These are phyloP conservation scores for Schizophyllum amplum DNA, from an alignment of 1,284 basidiomycete species.

Conservation along the genomic window DNA sequence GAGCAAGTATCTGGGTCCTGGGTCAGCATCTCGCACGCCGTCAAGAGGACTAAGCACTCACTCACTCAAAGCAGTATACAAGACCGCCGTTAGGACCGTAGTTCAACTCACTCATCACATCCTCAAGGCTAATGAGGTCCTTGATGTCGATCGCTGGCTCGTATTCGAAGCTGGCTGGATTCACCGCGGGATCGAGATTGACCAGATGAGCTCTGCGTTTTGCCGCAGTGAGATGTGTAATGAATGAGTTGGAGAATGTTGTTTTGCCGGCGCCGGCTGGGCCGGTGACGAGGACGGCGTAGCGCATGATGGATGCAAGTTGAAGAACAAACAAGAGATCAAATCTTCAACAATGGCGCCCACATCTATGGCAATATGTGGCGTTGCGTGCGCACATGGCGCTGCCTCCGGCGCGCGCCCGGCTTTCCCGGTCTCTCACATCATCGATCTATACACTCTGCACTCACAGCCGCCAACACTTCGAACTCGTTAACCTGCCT, in stretches of 20 bases:
- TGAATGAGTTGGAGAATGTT: conserved; percentile 85
- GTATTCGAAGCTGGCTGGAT: conserved; percentile 81
- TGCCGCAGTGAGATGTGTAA: conserved; percentile 84
- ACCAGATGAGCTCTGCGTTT: conserved; percentile 88
- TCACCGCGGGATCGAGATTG: conserved; percentile 96
- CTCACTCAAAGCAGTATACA: conserved; percentile 99
- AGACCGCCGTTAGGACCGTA: conserved; percentile 97
- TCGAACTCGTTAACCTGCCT: not conserved
- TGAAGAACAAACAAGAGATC: not conserved
- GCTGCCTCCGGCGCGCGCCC: no score
- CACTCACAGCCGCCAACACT: no score
- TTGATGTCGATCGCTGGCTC: conserved; percentile 92
- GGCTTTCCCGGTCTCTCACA: not conserved
- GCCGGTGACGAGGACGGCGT: conserved; percentile 83
- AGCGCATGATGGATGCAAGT: conserved; percentile 58
- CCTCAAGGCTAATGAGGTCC: conserved; percentile 87
- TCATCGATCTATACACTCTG: not conserved
- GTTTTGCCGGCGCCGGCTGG: conserved; percentile 97
- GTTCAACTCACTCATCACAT: conserved; percentile 94
- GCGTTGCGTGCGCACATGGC: no score
- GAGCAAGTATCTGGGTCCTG: conserved; percentile 71
- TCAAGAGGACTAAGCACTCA: conserved; percentile 32
- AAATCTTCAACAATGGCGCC: not conserved
- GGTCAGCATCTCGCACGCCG: conserved; percentile 3
- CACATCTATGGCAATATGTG: not conserved